Percentiles rank a stretch among this genome's conserved stretches.
These are phyloP conservation scores for Sarocladium kiliense DNA, from an alignment of 2,329 filamentous ascomycete genomes.

Conservation along the genomic window DNA sequence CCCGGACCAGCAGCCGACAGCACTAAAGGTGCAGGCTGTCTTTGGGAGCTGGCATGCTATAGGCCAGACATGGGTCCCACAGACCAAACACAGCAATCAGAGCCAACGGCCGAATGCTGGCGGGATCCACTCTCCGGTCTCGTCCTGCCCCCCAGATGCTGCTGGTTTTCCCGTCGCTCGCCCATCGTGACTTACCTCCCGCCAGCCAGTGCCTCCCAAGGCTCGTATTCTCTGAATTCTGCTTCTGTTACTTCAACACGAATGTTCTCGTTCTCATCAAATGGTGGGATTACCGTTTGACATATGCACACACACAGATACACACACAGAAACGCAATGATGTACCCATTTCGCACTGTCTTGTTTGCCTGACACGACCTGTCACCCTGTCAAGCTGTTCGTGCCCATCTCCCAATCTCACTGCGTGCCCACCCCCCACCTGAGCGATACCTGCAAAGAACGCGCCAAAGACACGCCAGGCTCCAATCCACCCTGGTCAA, in stretches of 20 bases:
- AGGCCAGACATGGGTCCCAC: conserved; percentile 1
- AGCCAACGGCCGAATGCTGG: background rate
- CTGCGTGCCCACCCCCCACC: background rate
- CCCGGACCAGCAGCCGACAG: background rate
- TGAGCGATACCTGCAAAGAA: background rate
- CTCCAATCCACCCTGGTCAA: conserved; percentile 4
- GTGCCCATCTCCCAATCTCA: background rate
- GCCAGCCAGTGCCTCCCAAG: background rate
- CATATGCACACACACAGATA: background rate
- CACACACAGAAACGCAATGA: no score
- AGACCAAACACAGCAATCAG: conserved; percentile 8
- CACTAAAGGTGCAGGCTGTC: background rate
- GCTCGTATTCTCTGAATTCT: background rate
- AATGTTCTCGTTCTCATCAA: no score
- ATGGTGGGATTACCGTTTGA: no score
- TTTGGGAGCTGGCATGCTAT: background rate
- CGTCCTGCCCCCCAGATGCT: background rate
- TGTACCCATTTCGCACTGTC: no score
- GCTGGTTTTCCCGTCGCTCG: background rate
- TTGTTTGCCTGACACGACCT: background rate
- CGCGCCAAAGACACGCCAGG: conserved; percentile 8
- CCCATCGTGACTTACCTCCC: background rate
- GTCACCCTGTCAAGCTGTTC: background rate
- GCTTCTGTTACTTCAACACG: background rate
- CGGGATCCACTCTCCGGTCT: conserved; percentile 1